Conservation (phyloP, 805 yeast genomes). For the Ogataea neopini region DNA sequence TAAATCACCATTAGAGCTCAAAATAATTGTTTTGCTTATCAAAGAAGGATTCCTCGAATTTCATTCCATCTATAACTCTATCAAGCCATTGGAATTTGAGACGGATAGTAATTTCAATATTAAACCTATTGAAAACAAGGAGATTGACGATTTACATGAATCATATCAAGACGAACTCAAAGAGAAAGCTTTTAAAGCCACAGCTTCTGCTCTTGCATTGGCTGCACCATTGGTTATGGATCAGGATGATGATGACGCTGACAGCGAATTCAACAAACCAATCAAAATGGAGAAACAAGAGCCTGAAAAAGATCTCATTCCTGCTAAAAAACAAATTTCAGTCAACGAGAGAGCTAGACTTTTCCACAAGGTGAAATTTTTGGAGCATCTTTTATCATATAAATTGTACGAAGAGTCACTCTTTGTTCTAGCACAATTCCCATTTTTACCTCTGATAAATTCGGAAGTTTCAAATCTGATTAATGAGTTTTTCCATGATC, state of each 20-base stretch:
- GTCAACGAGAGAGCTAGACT: conserved; percentile 18
- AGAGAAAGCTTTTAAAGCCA: conserved; percentile 58
- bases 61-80: conserved; percentile 55
- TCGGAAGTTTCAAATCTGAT: conserved; percentile 49
- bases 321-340: conserved; percentile 7
- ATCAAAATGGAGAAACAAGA: neutral
- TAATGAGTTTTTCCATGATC: conserved; percentile 47
- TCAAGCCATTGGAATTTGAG: conserved; percentile 47
- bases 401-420: conserved; percentile 67
- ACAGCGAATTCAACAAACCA: conserved; percentile 14
- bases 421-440: conserved; percentile 58
- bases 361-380: conserved; percentile 45
- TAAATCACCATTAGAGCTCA: conserved; percentile 23
- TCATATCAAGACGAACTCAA: conserved; percentile 49
- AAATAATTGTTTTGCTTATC: conserved; percentile 53
- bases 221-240: conserved; percentile 83
- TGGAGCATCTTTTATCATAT: conserved; percentile 53
- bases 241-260: conserved; percentile 48
- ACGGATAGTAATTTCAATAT: conserved; percentile 21
- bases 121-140: conserved; percentile 21
- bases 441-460: conserved; percentile 58
- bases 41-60: conserved; percentile 68
- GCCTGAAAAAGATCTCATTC: neutral
- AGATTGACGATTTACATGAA: conserved; percentile 44
- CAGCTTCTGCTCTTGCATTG: conserved; percentile 78